phyloP scores from a whole-genome alignment of 176 grass and related monocot genomes.

The Oryza brachyantha region DNA sequence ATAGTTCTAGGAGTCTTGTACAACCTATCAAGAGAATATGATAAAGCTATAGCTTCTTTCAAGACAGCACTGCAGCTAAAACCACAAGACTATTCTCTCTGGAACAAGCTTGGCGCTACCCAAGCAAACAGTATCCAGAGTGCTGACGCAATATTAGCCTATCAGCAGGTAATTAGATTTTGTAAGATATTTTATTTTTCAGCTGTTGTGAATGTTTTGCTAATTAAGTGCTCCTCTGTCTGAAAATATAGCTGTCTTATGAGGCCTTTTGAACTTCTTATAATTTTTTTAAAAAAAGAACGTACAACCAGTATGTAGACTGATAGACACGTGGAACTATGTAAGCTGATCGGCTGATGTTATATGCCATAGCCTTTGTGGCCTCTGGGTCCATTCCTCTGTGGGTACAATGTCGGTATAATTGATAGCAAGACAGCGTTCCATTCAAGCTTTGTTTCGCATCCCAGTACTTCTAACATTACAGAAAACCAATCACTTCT shows the following conservation, averaged over 20 bases:
- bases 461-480: neutral
- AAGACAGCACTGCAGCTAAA: constrained; percentile 81
- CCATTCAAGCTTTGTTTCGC: neutral
- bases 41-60: constrained; percentile 92
- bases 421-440: neutral
- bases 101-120: constrained; percentile 99
- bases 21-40: constrained; percentile 98
- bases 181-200: neutral
- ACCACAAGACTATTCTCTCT: constrained; percentile 92
- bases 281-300: too few species aligned
- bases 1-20: constrained; percentile 96
- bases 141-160: constrained; percentile 90
- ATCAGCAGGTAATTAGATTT: constrained; percentile 75
- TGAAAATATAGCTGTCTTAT: too few species aligned
- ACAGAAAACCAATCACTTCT: neutral
- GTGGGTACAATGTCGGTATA: neutral
- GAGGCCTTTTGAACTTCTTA: too few species aligned
- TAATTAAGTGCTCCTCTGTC: neutral
- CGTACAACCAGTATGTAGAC: neutral
- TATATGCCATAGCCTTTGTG: neutral
- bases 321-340: constrained; percentile 2
- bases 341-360: neutral
- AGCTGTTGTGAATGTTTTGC: constrained; percentile 2
- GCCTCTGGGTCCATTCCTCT: neutral
- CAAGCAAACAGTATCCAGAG: constrained; percentile 97